Percentiles rank a stretch among this genome's conserved stretches.
Evolutionary conservation across 371 early-diverging fungal genomes (phyloP).

Genomic region (Rhizomucor miehei): DNA sequence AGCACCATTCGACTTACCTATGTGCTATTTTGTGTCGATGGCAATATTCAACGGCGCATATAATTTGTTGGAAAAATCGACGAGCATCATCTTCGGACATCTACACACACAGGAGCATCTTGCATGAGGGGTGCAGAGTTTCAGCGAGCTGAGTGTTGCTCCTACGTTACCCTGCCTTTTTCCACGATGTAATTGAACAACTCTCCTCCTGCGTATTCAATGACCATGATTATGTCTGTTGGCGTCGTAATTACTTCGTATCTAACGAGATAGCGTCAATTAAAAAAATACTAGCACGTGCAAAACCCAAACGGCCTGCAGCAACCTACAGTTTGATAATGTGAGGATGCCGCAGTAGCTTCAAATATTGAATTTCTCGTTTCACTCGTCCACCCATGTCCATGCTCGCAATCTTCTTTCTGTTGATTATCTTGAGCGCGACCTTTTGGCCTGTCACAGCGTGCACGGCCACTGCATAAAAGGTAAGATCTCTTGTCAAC

Average conservation of each 20-base stretch:
- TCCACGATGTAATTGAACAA: conserved; percentile 97
- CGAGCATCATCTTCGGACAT: conserved; percentile 90
- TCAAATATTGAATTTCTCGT: conserved; percentile 97
- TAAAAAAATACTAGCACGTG: too few species aligned
- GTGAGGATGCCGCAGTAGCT: conserved; percentile 93
- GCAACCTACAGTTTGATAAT: conserved; percentile 89
- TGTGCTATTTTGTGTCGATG: conserved; percentile 98
- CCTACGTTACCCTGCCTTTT: conserved; percentile 70
- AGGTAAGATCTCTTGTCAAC: conserved; percentile 3
- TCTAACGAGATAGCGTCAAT: conserved; percentile 26
- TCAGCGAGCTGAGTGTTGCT: neutral
- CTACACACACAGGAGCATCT: conserved; percentile 25
- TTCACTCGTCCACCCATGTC: conserved; percentile 94
- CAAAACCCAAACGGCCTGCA: too few species aligned
- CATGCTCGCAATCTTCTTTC: conserved; percentile 84
- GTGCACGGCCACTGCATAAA: conserved; percentile 85
- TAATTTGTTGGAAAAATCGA: conserved; percentile 95
- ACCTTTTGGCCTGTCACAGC: conserved; percentile 90
- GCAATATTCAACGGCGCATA: conserved; percentile 98
- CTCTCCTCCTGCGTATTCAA: conserved; percentile 96
- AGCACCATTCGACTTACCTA: conserved; percentile 45
- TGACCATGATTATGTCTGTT: conserved; percentile 96
- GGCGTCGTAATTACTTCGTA: conserved; percentile 97
- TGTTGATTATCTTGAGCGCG: conserved; percentile 94
- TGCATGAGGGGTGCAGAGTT: neutral